Evolutionary conservation across 768 basidiomycete genomes (phyloP).

Genomic region (Mycena maculata): DNA sequence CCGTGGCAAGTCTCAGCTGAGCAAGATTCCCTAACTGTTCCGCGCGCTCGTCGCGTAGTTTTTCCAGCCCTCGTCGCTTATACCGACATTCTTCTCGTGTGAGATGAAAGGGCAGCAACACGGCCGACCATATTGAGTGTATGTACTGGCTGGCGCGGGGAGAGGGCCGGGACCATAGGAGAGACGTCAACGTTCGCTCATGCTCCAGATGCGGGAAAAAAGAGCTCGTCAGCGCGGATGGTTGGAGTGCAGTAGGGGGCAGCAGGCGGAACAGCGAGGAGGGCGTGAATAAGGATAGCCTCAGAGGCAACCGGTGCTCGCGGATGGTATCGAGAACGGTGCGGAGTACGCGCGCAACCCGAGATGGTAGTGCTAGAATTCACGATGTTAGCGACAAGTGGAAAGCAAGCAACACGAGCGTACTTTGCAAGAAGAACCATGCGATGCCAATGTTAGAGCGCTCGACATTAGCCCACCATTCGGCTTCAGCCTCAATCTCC

Average conservation of each 20-base stretch:
- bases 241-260: conserved; percentile 58
- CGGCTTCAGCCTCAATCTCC: conserved; percentile 77
- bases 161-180: conserved; percentile 24
- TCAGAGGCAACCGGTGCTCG: conserved; percentile 58
- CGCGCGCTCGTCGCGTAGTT: conserved; percentile 75
- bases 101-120: conserved; percentile 66
- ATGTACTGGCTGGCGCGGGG: conserved; percentile 34
- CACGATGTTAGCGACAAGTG: conserved; percentile 24
- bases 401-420: conserved; percentile 44
- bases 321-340: conserved; percentile 57
- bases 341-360: conserved; percentile 50
- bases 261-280: conserved; percentile 62
- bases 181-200: conserved; percentile 40
- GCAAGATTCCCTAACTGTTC: conserved; percentile 73
- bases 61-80: conserved; percentile 70
- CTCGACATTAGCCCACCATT: conserved; percentile 86
- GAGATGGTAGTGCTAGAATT: conserved; percentile 57
- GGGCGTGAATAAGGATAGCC: conserved; percentile 58
- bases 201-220: conserved; percentile 74
- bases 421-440: conserved; percentile 85
- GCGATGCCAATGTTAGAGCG: conserved; percentile 66
- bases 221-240: conserved; percentile 62
- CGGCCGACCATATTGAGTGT: conserved; percentile 35
- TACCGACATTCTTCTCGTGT: conserved; percentile 74
- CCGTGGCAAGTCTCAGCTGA: conserved; percentile 59